Evolutionary conservation across 2,329 filamentous ascomycete species (phyloP), one percentile per base, ranked within the genome.

Genomic region (Onygenales sp.): DNA sequence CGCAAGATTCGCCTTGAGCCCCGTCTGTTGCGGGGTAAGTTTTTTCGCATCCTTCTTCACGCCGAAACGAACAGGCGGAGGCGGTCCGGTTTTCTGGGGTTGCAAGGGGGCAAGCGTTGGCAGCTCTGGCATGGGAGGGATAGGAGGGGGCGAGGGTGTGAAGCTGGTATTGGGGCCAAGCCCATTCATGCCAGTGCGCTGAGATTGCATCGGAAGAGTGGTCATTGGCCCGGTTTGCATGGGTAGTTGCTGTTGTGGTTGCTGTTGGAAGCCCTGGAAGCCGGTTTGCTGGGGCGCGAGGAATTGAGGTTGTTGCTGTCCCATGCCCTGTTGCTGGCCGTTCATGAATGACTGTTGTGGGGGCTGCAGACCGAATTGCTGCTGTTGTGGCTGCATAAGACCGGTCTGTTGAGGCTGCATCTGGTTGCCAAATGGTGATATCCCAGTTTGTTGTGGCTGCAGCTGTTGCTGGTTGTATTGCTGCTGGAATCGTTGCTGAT

Each of bases 31-130:
- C 33, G 91, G 84, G 56, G 81, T 78, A 62, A 97, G 73, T 69
- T 87, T 93, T 72, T 90, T 89, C 33, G 83, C 74, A 48, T 84
- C 82, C 32, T 78, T 75, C 54, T 81, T 78, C 38, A 95, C 84
- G 41, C 93, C 93, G 68, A 98, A 98, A 55, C 89, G 82, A 14
- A 98, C 85, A 27, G 89, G 83, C 45, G 93, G 93, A 17, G 92
- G 78, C 6, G 93, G 93, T 0, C 89, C 89, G 7, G 89, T 94
- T 75, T 87, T 84, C 67, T 94, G 89, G 45, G 89, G 81, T 57
- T 84, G 72, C 52, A 92, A 72, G 55, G 87, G 84, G 47, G 81
- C 74, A 45, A 76, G 67, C n/a, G 79, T 75, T 13, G 78, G 78
- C 63, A 84, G 75, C 47, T 80, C 73, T 27, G 80, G 79, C 52